Evolutionary conservation across 305 asterid genomes (phyloP).

Genomic region (Fraxinus sp.): DNA sequence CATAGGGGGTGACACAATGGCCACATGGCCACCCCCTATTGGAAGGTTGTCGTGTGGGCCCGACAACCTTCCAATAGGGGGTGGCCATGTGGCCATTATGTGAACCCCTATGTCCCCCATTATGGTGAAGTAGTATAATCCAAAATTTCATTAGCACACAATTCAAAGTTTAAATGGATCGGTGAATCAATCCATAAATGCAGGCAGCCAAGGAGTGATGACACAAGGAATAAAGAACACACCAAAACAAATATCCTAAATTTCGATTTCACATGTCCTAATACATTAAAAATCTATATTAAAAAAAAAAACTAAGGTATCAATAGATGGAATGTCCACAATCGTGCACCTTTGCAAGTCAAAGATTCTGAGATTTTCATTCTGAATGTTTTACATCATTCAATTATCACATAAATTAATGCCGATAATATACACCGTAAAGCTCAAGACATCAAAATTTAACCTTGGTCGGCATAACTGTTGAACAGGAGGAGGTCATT

Average conservation of each 20-base stretch:
- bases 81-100: no score
- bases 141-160: not conserved
- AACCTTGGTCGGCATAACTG: not conserved
- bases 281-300: not conserved
- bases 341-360: not conserved
- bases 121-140: no score
- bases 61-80: no score
- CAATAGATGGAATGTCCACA: not conserved
- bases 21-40: no score
- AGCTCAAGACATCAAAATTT: not conserved
- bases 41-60: no score
- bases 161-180: not conserved
- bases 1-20: no score
- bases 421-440: not conserved
- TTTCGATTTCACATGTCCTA: not conserved
- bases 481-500: not conserved
- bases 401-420: not conserved
- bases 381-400: not conserved
- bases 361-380: not conserved
- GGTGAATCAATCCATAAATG: not conserved
- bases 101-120: no score
- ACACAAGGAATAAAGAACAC: not conserved
- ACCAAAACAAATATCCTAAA: not conserved
- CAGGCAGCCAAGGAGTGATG: not conserved
- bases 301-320: no score